These are phyloP conservation scores for Alternaria conjuncta DNA, from an alignment of 2,329 filamentous ascomycete species.

Conservation along the genomic window DNA sequence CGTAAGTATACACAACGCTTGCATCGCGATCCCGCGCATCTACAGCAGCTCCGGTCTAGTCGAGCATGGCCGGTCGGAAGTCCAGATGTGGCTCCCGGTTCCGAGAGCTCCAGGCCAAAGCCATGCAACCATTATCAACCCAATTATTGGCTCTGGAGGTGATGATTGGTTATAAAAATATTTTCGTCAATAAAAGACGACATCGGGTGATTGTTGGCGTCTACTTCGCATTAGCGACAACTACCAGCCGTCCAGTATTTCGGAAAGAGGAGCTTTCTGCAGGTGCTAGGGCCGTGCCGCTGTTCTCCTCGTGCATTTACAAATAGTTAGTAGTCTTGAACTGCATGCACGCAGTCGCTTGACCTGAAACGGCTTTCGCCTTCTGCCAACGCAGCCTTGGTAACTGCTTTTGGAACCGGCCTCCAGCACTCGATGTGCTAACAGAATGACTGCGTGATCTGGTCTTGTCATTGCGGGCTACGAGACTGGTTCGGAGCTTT, in stretches of 20 bases:
- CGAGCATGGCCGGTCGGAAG: slow-evolving; percentile 12
- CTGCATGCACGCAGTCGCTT: slow-evolving; percentile 20
- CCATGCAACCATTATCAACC: slow-evolving; percentile 17
- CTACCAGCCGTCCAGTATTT: slow-evolving; percentile 20
- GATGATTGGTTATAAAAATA: slow-evolving; percentile 20
- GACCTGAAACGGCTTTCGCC: slow-evolving; percentile 5
- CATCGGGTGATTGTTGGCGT: slow-evolving; percentile 16
- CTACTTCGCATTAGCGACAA: slow-evolving; percentile 31
- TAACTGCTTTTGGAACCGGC: background rate
- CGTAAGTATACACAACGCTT: slow-evolving; percentile 6
- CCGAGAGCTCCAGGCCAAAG: slow-evolving; percentile 15
- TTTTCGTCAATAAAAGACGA: slow-evolving; percentile 17
- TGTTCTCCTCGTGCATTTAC: slow-evolving; percentile 6
- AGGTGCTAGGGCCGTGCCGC: slow-evolving; percentile 23
- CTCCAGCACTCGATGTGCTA: background rate
- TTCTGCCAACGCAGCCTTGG: slow-evolving; percentile 16
- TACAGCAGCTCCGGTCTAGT: slow-evolving; percentile 6
- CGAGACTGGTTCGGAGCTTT: slow-evolving; percentile 18
- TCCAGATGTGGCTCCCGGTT: slow-evolving; percentile 17
- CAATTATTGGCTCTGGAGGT: slow-evolving; percentile 11
- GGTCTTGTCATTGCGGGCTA: background rate
- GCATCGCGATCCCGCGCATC: slow-evolving; percentile 18
- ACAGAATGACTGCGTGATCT: background rate
- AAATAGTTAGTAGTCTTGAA: slow-evolving; percentile 8
- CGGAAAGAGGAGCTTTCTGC: slow-evolving; percentile 24